Conservation (phyloP, 73 alveolate species). For the Breviolum minutum region DNA sequence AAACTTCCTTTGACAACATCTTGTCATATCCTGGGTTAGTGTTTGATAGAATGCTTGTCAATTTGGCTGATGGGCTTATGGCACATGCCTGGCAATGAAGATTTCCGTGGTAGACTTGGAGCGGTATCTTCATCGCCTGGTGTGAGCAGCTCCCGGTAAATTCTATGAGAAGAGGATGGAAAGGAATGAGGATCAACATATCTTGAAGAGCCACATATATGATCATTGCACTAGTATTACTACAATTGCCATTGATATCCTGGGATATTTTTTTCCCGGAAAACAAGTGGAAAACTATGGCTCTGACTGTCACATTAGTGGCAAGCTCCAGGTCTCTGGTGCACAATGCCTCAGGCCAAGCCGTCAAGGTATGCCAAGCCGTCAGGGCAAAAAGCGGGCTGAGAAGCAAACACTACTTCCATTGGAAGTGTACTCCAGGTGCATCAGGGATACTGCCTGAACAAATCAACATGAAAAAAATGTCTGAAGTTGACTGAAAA, state of each 20-base stretch:
- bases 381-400: neutral
- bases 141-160: neutral
- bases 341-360: neutral
- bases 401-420: slow-evolving; percentile 56
- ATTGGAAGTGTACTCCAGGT: slow-evolving; percentile 85
- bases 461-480: neutral
- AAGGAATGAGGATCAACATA: too few species aligned
- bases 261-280: neutral
- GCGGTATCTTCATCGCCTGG: slow-evolving; percentile 94
- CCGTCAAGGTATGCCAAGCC: neutral
- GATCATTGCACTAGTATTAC: neutral
- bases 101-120: slow-evolving; percentile 93
- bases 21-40: too few species aligned
- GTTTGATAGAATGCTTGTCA: neutral
- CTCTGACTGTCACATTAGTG: slow-evolving; percentile 64
- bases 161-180: neutral
- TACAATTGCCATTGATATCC: neutral
- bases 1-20: neutral
- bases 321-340: slow-evolving; percentile 94
- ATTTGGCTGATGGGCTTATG: neutral
- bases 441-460: slow-evolving; percentile 90
- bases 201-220: neutral
- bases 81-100: slow-evolving; percentile 67
- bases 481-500: neutral
- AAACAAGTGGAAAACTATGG: neutral